Base-by-base conservation (phyloP, 139 green algal genomes). In the Chlorella sp. region DNA sequence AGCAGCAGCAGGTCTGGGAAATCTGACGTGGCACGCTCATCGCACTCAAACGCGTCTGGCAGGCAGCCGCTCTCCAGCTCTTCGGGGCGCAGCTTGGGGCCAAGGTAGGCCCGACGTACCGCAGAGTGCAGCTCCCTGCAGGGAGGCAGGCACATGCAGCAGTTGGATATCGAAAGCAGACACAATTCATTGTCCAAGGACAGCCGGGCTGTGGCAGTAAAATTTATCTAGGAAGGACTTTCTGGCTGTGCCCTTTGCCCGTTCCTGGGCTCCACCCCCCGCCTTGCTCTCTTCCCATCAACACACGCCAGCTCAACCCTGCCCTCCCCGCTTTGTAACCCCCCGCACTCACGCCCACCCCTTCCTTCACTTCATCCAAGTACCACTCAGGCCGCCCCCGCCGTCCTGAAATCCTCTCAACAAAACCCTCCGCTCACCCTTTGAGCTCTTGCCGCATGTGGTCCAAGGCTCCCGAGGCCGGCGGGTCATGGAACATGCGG, bases 1-100 rank as follows among this genome's bases (percentile, higher is more conserved):
- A 94, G 88, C 64, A 90, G 87, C 90, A 94, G 73, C 48, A 94
- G 83, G 57, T 94, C 92, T 0, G 86, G 80, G 60, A 81, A 77
- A 5, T 88, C 91, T 15, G 40, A 21, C 0, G 71, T 60, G 37
- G 87, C 86, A 21, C 92, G 86, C 89, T 94, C 90, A 26, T 94
- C 92, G 15, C 83, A 88, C 36, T 94, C 92, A 78, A 94, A 94
- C 2, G 71, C 78, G 5, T 92, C 90, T 4, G 92, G 92, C 83
- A 94, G 79, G 19, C 90, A 53, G 34, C 78, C 57, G 4, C 3
- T 53, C 16, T 26, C 77, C 21, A 94, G 40, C 21, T 93, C 88
- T 9, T 86, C 75, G 14, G 91, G 42, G 1, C 48, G 83, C 37
- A 94, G 71, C 14, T 57, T 86, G 39, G 92, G 92, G 0, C 92